A percentile compares a stretch with the other conserved stretches of the same genome.
phyloP scores from a whole-genome alignment of 1,284 basidiomycete species.

The Marasmius tenuissimus region DNA sequence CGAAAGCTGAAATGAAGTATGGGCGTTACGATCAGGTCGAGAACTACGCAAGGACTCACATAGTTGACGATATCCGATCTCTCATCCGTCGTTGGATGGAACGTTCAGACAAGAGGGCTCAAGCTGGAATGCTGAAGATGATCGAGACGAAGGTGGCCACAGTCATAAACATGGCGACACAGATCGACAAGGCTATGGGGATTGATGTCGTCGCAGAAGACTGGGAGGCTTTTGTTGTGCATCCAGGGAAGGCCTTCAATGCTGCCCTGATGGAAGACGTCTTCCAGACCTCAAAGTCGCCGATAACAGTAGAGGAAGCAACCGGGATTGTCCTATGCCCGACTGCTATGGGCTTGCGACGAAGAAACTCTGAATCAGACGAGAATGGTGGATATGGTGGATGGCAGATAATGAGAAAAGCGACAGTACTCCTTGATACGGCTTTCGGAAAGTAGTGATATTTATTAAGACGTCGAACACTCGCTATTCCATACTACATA shows the following conservation, averaged over 20 bases:
- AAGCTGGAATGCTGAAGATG: neutral
- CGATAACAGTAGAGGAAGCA: neutral
- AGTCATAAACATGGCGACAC: neutral
- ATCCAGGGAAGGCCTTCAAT: neutral
- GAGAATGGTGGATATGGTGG: neutral
- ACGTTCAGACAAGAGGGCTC: neutral
- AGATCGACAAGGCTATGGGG: constrained; percentile 5
- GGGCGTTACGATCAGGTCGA: neutral
- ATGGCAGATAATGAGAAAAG: neutral
- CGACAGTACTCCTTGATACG: constrained; percentile 3
- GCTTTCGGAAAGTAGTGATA: neutral
- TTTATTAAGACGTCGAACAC: no score
- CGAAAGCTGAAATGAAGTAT: constrained; percentile 7
- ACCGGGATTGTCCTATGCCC: neutral
- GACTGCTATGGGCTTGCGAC: neutral
- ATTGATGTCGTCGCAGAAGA: constrained; percentile 2
- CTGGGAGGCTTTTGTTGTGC: neutral
- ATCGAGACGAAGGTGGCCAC: neutral
- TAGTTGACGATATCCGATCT: neutral
- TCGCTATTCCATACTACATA: no score
- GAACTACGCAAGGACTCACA: neutral
- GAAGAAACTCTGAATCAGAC: neutral
- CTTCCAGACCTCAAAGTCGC: neutral
- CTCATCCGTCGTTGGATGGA: neutral
- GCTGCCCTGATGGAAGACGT: neutral